Evolutionary conservation across 345 rosid species (phyloP).

Genomic region (Alliaria petiolata): DNA sequence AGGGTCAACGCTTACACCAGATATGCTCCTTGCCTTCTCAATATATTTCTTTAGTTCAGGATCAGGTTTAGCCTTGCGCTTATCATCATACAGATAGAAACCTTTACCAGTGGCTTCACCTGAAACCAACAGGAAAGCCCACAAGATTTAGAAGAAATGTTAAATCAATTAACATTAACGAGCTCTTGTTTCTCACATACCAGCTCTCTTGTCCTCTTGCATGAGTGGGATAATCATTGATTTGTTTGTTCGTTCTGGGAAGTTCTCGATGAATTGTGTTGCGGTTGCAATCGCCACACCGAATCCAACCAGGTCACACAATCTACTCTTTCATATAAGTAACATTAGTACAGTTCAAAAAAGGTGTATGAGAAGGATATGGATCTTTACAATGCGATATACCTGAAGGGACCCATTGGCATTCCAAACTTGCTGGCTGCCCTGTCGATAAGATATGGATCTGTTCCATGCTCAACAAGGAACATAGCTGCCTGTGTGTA

Average conservation of each 20-base stretch:
- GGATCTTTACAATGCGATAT: constrained; percentile 3
- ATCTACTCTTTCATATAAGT: constrained; percentile 39
- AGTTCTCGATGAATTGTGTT: constrained; percentile 69
- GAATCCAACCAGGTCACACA: constrained; percentile 87
- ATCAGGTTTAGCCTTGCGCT: constrained; percentile 86
- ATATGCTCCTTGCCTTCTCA: constrained; percentile 76
- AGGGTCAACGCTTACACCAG: constrained; percentile 67
- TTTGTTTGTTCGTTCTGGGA: constrained; percentile 77
- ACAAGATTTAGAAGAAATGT: constrained; percentile 2
- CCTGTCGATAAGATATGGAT: constrained; percentile 70
- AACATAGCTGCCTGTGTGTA: constrained; percentile 76
- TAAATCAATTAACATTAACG: background rate
- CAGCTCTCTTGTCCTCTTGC: constrained; percentile 95
- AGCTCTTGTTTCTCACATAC: constrained; percentile 32
- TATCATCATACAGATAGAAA: constrained; percentile 74
- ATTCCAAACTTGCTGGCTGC: constrained; percentile 87
- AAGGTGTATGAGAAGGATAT: background rate
- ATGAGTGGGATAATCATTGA: constrained; percentile 79
- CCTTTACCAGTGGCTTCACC: constrained; percentile 88
- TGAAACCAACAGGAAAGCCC: constrained; percentile 28
- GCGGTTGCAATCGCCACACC: constrained; percentile 89
- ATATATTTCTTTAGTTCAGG: constrained; percentile 71
- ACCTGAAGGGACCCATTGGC: constrained; percentile 99
- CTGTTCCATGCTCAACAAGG: constrained; percentile 81
- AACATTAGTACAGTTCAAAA: background rate